Conservation (phyloP, 345 rosid genomes). For the Arabidopsis suecica region DNA sequence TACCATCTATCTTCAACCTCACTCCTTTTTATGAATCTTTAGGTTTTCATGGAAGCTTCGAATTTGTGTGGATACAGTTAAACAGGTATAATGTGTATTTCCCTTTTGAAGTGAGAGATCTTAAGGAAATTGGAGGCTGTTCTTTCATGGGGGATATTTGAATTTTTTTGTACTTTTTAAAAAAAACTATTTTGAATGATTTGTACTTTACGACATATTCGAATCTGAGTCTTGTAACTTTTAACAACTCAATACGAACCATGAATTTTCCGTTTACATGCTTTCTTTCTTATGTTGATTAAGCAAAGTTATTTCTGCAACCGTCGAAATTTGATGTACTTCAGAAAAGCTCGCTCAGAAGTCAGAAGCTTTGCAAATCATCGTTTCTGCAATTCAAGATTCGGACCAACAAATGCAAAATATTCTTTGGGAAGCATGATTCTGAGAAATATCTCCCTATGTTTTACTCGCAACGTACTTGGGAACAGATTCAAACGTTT, state of each 20-base stretch:
- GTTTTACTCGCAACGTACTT: too few species aligned
- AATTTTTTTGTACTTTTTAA: conserved; percentile 19
- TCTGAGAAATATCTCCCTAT: too few species aligned
- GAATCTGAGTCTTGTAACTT: conserved; percentile 16
- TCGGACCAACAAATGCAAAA: too few species aligned
- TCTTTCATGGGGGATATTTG: conserved; percentile 30
- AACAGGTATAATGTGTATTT: conserved; percentile 32
- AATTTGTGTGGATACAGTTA: conserved; percentile 31
- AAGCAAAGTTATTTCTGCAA: neutral
- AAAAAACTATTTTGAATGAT: conserved; percentile 1
- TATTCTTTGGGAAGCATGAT: too few species aligned
- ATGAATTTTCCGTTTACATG: neutral
- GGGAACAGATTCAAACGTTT: too few species aligned
- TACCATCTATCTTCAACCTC: neutral
- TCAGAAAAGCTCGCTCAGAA: too few species aligned
- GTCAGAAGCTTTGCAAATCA: too few species aligned
- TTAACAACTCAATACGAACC: conserved; percentile 18
- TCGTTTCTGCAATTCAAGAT: too few species aligned
- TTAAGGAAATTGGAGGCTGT: conserved; percentile 30
- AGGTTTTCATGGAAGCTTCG: conserved; percentile 20
- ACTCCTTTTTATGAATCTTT: neutral
- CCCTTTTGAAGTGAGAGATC: conserved; percentile 29
- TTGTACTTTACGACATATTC: conserved; percentile 31
- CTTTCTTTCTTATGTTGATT: neutral
- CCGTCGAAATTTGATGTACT: too few species aligned